phyloP scores from a whole-genome alignment of 2,329 filamentous ascomycete genomes.

The Colletotrichum euphorbiae region DNA sequence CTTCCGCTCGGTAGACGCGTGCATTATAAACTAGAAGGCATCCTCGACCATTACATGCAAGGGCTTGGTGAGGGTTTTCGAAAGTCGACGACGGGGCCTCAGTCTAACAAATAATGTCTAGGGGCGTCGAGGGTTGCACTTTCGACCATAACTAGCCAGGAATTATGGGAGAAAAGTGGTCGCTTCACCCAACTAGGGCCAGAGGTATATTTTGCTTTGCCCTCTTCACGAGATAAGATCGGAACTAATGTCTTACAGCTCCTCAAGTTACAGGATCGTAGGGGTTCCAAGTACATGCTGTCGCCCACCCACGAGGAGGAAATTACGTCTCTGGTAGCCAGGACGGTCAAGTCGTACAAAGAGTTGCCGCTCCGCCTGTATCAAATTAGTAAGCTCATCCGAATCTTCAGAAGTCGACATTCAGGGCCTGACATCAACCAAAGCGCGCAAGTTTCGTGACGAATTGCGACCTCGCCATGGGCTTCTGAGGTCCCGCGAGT shows the following conservation, averaged over 20 bases:
- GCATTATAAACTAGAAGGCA: slow-evolving; percentile 84
- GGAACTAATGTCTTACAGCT: slow-evolving; percentile 63
- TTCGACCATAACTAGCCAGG: slow-evolving; percentile 86
- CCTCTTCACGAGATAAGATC: not conserved
- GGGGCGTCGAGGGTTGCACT: slow-evolving; percentile 85
- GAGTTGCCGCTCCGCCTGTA: slow-evolving; percentile 88
- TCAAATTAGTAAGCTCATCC: slow-evolving; percentile 76
- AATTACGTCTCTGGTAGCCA: slow-evolving; percentile 84
- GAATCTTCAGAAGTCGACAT: not conserved
- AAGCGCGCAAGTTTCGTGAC: slow-evolving; percentile 93
- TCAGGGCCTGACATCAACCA: slow-evolving; percentile 18
- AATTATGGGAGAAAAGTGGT: slow-evolving; percentile 86
- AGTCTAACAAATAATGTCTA: slow-evolving; percentile 45
- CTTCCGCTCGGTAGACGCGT: slow-evolving; percentile 88
- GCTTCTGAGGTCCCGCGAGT: slow-evolving; percentile 87
- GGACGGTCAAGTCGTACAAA: slow-evolving; percentile 83
- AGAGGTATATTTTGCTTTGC: not conserved
- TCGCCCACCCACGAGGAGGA: slow-evolving; percentile 98
- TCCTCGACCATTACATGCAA: slow-evolving; percentile 92
- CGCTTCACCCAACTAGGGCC: slow-evolving; percentile 53
- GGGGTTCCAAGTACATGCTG: slow-evolving; percentile 78
- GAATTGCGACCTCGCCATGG: slow-evolving; percentile 90
- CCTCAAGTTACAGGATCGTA: slow-evolving; percentile 84
- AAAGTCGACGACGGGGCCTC: not conserved
- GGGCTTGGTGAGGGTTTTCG: slow-evolving; percentile 65